Evolutionary conservation across 2,329 filamentous ascomycete species (phyloP).

Genomic region (Pseudogymnoascus sp.): DNA sequence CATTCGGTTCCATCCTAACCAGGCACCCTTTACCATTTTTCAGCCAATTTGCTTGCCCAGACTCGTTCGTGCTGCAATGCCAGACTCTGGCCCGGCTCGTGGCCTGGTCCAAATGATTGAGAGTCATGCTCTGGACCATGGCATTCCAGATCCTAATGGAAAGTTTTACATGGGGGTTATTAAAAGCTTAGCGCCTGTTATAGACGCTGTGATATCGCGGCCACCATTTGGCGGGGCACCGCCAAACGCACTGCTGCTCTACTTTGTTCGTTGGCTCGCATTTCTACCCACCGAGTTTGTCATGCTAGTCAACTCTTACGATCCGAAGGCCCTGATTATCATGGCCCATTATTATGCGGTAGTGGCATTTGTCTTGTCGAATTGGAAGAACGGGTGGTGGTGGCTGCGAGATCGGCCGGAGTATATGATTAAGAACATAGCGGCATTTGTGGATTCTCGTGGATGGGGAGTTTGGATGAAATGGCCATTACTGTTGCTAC

Average conservation of each 20-base stretch:
- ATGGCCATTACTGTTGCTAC: conserved; percentile 14
- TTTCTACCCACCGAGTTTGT: conserved; percentile 16
- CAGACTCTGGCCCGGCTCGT: conserved; percentile 13
- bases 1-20: conserved; percentile 10
- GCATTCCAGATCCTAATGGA: neutral
- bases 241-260: conserved; percentile 15
- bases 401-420: conserved; percentile 19
- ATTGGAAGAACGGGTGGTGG: conserved; percentile 16
- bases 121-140: neutral
- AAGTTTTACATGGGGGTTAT: neutral
- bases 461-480: conserved; percentile 17
- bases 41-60: conserved; percentile 11
- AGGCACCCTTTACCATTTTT: conserved; percentile 10
- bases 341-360: conserved; percentile 20
- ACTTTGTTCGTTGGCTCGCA: conserved; percentile 19
- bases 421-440: conserved; percentile 20
- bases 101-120: neutral
- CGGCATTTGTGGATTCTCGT: conserved; percentile 1
- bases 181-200: neutral
- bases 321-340: conserved; percentile 18
- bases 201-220: neutral
- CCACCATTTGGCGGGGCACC: neutral
- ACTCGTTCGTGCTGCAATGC: conserved; percentile 12
- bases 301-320: conserved; percentile 13
- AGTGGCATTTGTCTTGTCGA: conserved; percentile 13